phyloP scores from a whole-genome alignment of 176 grass and related monocot genomes.

The Pontederia crassipes region DNA sequence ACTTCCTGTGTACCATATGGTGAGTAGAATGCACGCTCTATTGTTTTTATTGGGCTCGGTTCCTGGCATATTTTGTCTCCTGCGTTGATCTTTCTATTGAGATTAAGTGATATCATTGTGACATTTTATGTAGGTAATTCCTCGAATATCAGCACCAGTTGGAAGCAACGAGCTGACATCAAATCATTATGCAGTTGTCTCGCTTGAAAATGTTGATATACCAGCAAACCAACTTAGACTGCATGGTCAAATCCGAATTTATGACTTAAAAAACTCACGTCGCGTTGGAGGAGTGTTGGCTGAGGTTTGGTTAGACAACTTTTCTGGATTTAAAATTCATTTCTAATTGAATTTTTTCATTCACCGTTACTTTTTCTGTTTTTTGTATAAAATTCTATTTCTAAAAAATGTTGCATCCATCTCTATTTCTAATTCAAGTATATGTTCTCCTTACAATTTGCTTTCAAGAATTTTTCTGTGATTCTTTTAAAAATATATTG shows the following conservation, averaged over 20 bases:
- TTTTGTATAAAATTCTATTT: too few relatives aligned
- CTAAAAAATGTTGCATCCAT: too few relatives aligned
- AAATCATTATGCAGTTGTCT: conserved; percentile 49
- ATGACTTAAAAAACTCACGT: conserved; percentile 45
- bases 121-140: conserved; percentile 45
- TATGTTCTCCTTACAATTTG: too few relatives aligned
- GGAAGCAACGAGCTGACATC: conserved; percentile 28
- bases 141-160: conserved; percentile 34
- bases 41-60: not conserved
- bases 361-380: too few relatives aligned
- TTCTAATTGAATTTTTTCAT: too few relatives aligned
- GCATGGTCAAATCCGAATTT: conserved; percentile 39
- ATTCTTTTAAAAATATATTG: too few relatives aligned
- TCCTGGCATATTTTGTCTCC: not conserved
- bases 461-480: too few relatives aligned
- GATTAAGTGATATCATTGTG: not conserved
- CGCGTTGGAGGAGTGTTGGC: conserved; percentile 35
- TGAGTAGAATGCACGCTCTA: conserved; percentile 8
- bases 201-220: conserved; percentile 57
- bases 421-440: too few relatives aligned
- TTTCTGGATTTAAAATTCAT: not conserved
- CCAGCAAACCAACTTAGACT: conserved; percentile 27
- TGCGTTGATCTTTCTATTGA: not conserved
- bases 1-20: conserved; percentile 77
- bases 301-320: conserved; percentile 35